Base-by-base conservation (phyloP, 768 basidiomycete genomes). In the Pisolithus microcarpus region DNA sequence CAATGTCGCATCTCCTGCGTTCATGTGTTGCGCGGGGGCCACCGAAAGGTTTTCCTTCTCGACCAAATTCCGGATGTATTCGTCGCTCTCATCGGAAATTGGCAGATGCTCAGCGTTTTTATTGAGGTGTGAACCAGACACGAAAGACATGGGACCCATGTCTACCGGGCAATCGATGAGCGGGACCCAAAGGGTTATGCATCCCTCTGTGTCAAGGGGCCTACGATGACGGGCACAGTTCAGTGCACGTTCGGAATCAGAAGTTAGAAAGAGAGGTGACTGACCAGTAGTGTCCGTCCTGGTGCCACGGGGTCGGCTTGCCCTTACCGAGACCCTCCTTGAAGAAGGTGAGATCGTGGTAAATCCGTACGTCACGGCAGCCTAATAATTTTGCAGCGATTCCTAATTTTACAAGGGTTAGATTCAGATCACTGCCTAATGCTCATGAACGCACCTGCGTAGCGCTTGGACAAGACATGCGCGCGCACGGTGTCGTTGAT, bases 91-190 rank as follows among this genome's bases (percentile, higher is more conserved):
- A 10, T 50, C 37, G 21, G 49, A 50, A 34, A 50, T 50, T 19
- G 43, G 42, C 19, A 50, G 31, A 43, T 50, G 43, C 18, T 50
- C 49, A 1, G 49, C 49, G 16, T 50, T 30, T 19, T 43, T 26
- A 8, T 4, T 43, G n/a, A 43, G 31, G 21, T 50, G 49, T 15
- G 49, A 50, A 5, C 49, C 49, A 8, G 49, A 44, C 43, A 50
- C 49, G 24, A 50, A 50, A 4, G 49, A 50, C 49, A 50, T 50
- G 9, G 49, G 49, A 21, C 49, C 49, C 49, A 50, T 50, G n/a
- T 50, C 49, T 37, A 44, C 10, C 18, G 49, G 42, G 34, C 49
- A 50, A n/a, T 50, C 49, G 42, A 50, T 50, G 7, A 50, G 23
- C 11, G 49, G 49, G 2, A 50, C 31, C 49, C 49, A 50, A 24